These are phyloP conservation scores for Scedosporium boydii DNA, from an alignment of 2,329 filamentous ascomycete species.

Conservation along the genomic window DNA sequence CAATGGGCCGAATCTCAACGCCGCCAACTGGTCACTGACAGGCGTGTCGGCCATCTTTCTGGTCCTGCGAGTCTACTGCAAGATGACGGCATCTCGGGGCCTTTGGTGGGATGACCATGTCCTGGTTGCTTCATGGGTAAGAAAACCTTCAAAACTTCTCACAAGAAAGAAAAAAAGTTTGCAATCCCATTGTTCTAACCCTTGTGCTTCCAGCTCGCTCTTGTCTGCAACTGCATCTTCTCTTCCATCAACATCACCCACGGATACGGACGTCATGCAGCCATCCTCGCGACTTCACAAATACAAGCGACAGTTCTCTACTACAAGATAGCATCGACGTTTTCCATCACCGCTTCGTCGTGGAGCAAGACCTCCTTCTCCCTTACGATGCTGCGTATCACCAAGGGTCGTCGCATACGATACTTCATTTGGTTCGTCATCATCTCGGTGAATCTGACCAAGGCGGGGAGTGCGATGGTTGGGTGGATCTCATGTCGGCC, in stretches of 20 bases:
- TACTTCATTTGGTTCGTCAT: slow-evolving; percentile 23
- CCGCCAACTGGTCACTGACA: slow-evolving; percentile 5
- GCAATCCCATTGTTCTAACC: not conserved
- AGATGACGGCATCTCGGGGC: slow-evolving; percentile 22
- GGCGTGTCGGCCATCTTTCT: slow-evolving; percentile 11
- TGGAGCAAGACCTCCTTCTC: slow-evolving; percentile 28
- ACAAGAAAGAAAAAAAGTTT: not conserved
- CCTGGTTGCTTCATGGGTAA: slow-evolving; percentile 23
- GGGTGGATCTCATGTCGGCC: not conserved
- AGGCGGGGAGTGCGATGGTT: not conserved
- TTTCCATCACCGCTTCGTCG: slow-evolving; percentile 23
- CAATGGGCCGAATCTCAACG: not conserved
- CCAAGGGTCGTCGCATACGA: slow-evolving; percentile 16
- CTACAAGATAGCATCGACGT: slow-evolving; percentile 14
- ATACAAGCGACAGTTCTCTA: not conserved
- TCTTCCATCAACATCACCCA: slow-evolving; percentile 5
- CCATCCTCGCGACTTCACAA: slow-evolving; percentile 11
- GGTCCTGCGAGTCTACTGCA: slow-evolving; percentile 25
- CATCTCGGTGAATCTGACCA: slow-evolving; percentile 18
- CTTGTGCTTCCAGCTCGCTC: not conserved
- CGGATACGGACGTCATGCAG: slow-evolving; percentile 11
- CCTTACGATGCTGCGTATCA: slow-evolving; percentile 22
- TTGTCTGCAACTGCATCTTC: slow-evolving; percentile 1
- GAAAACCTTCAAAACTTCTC: slow-evolving; percentile 7
- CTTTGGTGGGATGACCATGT: slow-evolving; percentile 27